Conservation (phyloP, 78 protist species). For the Dictyostelium discoideum region dicty_2.7 NC_007089.4:866001-866500, state of each 20-base stretch:
- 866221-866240: constrained; percentile 27
- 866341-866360: not conserved
- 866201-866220: not conserved
- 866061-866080: constrained; percentile 11
- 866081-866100: constrained; percentile 6
- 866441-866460: not conserved
- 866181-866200: constrained; percentile 32
- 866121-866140: constrained; percentile 27
- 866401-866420: not conserved
- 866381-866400: constrained; percentile 25
- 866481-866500: too few relatives aligned
- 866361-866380: constrained; percentile 11
- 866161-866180: constrained; percentile 2
- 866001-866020: not conserved
- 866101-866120: constrained; percentile 22
- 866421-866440: constrained; percentile 18
- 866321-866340: not conserved
- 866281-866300: constrained; percentile 2
- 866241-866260: not conserved
- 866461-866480: too few relatives aligned
- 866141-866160: constrained; percentile 20
- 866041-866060: constrained; percentile 3
- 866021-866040: constrained; percentile 4
- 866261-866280: constrained; percentile 30
- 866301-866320: constrained; percentile 23